Evolutionary conservation across 495 filamentous ascomycete species (phyloP).

Genomic region (Neurospora cerealis): DNA sequence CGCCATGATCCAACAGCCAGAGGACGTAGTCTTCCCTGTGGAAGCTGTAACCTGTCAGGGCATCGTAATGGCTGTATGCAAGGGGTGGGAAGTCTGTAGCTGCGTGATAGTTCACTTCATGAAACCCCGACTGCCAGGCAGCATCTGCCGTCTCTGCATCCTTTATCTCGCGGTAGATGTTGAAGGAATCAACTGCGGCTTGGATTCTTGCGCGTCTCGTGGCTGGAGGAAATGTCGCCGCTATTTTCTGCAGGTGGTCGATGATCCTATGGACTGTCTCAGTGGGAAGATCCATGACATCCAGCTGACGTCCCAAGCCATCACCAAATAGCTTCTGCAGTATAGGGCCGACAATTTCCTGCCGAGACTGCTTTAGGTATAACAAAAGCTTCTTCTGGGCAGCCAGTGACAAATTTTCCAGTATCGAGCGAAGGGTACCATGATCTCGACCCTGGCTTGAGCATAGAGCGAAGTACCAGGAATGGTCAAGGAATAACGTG

Average conservation of each 20-base stretch:
- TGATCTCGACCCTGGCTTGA: background rate
- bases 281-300: too few relatives aligned
- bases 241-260: background rate
- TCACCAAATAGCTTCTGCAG: background rate
- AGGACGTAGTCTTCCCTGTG: background rate
- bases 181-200: background rate
- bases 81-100: background rate
- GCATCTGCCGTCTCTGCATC: background rate
- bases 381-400: background rate
- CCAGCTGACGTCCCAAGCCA: too few relatives aligned
- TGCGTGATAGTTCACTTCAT: background rate
- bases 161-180: background rate
- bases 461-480: background rate
- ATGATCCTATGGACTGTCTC: background rate
- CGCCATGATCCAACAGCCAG: background rate
- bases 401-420: background rate
- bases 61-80: background rate
- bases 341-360: background rate
- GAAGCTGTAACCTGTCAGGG: background rate
- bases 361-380: background rate
- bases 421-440: background rate
- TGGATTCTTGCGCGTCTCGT: background rate
- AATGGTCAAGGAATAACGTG: background rate
- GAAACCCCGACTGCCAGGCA: background rate
- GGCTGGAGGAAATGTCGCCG: accelerated